These are phyloP conservation scores for Sarcodon sp. DNA, from an alignment of 768 basidiomycete genomes.

Conservation along the genomic window DNA sequence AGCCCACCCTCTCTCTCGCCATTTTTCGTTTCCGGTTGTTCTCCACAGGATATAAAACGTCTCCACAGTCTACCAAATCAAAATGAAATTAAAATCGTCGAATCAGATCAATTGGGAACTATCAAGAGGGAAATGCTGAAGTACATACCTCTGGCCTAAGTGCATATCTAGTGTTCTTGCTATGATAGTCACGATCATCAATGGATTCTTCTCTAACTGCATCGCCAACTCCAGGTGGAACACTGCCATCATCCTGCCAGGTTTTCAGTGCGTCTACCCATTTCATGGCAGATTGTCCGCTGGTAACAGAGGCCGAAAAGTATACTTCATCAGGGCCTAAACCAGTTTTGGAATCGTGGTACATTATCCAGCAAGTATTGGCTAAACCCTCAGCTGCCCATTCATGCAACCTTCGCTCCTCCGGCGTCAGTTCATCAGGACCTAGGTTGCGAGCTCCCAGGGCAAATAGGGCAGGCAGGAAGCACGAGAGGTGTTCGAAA, in stretches of 20 bases:
- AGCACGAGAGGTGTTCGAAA: constrained; percentile 77
- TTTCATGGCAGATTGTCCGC: constrained; percentile 5
- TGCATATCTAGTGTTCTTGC: constrained; percentile 34
- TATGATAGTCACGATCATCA: constrained; percentile 36
- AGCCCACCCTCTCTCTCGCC: constrained; percentile 61
- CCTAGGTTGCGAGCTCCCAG: constrained; percentile 53
- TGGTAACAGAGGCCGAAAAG: constrained; percentile 11
- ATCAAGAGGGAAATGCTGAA: not conserved
- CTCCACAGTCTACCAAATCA: constrained; percentile 46
- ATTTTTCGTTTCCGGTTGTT: constrained; percentile 49
- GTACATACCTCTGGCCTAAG: constrained; percentile 56
- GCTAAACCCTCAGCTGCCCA: constrained; percentile 73
- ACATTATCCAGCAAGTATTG: constrained; percentile 59
- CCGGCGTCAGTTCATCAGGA: constrained; percentile 19
- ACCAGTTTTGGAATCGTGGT: constrained; percentile 59
- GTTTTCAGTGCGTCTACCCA: constrained; percentile 38
- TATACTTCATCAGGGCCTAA: constrained; percentile 53
- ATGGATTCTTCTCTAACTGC: constrained; percentile 25
- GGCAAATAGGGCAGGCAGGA: constrained; percentile 66
- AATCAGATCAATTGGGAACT: not conserved
- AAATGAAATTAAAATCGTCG: not conserved
- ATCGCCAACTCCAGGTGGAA: constrained; percentile 39
- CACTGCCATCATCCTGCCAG: constrained; percentile 34
- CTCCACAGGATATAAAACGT: constrained; percentile 63
- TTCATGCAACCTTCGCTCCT: constrained; percentile 43